A percentile compares a stretch with the other conserved stretches of the same genome.
Conservation (phyloP, 176 grass and related monocot species). For the Cenchrus fungigraminus region DNA sequence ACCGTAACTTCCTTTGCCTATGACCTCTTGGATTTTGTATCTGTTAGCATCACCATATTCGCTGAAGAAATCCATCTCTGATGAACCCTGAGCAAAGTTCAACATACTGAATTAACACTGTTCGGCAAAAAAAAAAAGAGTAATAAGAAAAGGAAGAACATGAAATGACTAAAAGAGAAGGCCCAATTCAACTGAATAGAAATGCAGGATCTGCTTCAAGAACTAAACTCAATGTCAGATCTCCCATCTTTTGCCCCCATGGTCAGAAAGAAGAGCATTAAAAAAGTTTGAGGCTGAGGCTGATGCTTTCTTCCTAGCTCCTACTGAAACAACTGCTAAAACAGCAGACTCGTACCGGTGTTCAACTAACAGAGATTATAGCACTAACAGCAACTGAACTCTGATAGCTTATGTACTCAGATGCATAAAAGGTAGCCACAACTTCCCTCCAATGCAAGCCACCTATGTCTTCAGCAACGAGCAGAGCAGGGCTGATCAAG, state of each 20-base stretch:
- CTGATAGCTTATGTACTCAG: neutral
- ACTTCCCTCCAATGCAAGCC: slow-evolving; percentile 15
- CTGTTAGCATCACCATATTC: slow-evolving; percentile 93
- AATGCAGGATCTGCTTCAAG: slow-evolving; percentile 21
- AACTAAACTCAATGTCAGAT: slow-evolving; percentile 29
- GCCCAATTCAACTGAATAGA: slow-evolving; percentile 19
- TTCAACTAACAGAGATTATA: slow-evolving; percentile 24
- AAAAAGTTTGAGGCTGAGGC: slow-evolving; percentile 17
- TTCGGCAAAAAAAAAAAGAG: neutral
- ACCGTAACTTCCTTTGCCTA: slow-evolving; percentile 96
- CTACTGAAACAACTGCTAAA: slow-evolving; percentile 16
- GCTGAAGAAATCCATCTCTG: slow-evolving; percentile 91
- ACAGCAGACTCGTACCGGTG: slow-evolving; percentile 14
- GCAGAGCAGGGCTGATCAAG: slow-evolving; percentile 12
- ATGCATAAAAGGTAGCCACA: slow-evolving; percentile 12
- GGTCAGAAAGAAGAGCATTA: neutral
- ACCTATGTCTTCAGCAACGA: slow-evolving; percentile 14
- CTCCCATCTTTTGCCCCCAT: neutral
- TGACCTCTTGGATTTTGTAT: slow-evolving; percentile 91
- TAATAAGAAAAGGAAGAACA: neutral
- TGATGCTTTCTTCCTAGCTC: slow-evolving; percentile 22
- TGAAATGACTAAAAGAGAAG: slow-evolving; percentile 11
- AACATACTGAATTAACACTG: slow-evolving; percentile 26
- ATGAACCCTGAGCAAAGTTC: slow-evolving; percentile 64
- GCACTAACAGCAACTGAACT: slow-evolving; percentile 15